Conservation (phyloP, 129 eudicot genomes). For the Daucus carota region DH1_v3.0 NC_030385.2:45863501-45864000, state of each 20-base stretch:
- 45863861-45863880: conserved; percentile 45
- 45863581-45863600: neutral
- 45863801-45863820: too few species aligned
- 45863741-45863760: neutral
- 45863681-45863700: neutral
- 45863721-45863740: neutral
- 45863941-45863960: conserved; percentile 29
- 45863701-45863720: neutral
- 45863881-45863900: conserved; percentile 61
- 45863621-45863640: neutral
- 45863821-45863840: neutral
- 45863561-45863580: too few species aligned
- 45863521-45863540: neutral
- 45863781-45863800: too few species aligned
- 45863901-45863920: conserved; percentile 18
- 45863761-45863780: neutral
- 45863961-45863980: conserved; percentile 36
- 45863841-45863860: conserved; percentile 68
- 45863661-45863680: neutral
- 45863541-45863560: neutral
- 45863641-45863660: too few species aligned
- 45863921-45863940: conserved; percentile 30
- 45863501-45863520: too few species aligned
- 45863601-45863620: neutral
- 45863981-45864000: conserved; percentile 47